phyloP scores from a whole-genome alignment of 495 filamentous ascomycete genomes.

The Elasticomyces elasticus region DNA sequence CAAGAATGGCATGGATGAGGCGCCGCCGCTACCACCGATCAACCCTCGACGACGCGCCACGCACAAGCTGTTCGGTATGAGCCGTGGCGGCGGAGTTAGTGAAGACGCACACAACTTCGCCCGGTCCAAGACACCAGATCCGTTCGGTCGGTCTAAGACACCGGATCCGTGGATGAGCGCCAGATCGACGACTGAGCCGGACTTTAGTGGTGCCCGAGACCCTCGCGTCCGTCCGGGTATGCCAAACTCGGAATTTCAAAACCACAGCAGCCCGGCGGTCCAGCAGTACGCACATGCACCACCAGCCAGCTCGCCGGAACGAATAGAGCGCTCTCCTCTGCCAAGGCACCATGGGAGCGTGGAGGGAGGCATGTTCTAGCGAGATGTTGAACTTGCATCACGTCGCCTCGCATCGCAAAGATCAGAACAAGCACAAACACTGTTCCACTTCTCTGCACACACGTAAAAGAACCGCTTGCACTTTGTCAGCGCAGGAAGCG shows the following conservation, averaged over 20 bases:
- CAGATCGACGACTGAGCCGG: neutral
- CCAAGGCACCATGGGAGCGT: neutral
- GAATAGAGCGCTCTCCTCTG: slow-evolving; percentile 3
- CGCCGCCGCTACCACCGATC: slow-evolving; percentile 31
- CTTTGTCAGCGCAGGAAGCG: too few species aligned
- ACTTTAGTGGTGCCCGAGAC: neutral
- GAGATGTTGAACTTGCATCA: too few species aligned
- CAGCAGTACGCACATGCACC: neutral
- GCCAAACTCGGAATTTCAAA: neutral
- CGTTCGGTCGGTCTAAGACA: slow-evolving; percentile 18
- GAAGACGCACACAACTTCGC: slow-evolving; percentile 1
- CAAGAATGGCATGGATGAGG: slow-evolving; percentile 30
- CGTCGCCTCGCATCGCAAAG: too few species aligned
- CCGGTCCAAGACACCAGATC: slow-evolving; percentile 19
- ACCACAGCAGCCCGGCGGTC: slow-evolving; percentile 5
- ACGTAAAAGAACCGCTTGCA: too few species aligned
- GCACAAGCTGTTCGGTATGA: slow-evolving; percentile 12
- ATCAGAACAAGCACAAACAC: too few species aligned
- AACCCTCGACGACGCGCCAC: slow-evolving; percentile 28
- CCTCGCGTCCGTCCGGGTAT: neutral
- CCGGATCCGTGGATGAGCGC: slow-evolving; percentile 16
- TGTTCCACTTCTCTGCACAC: too few species aligned
- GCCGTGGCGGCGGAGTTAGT: neutral
- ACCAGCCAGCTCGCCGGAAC: neutral
- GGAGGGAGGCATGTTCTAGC: slow-evolving; percentile 10